Percentiles rank a stretch among this genome's conserved stretches.
Conservation (phyloP, 805 yeast species). For the Starmerella apicola region DNA sequence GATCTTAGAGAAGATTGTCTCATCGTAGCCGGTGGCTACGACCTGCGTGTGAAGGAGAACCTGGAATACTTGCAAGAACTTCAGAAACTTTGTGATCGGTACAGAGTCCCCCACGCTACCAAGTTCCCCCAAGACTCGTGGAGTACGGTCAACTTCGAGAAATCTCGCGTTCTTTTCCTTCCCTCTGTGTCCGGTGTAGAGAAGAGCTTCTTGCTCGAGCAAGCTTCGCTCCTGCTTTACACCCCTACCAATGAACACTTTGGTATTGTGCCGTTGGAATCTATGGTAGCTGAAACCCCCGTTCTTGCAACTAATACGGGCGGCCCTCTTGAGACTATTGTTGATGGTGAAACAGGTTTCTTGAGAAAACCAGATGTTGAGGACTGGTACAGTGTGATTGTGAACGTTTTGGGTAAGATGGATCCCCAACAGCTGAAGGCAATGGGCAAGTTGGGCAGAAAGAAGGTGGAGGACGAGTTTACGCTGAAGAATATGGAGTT, state of each 20-base stretch:
- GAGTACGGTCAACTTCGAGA: conserved; percentile 12
- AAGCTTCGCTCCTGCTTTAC: conserved; percentile 54
- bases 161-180: conserved; percentile 50
- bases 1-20: conserved; percentile 31
- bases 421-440: conserved; percentile 15
- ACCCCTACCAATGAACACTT: conserved; percentile 92
- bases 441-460: conserved; percentile 26
- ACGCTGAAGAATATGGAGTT: conserved; percentile 25
- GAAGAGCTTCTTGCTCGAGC: conserved; percentile 48
- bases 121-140: conserved; percentile 23
- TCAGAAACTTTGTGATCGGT: conserved; percentile 34
- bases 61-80: conserved; percentile 56
- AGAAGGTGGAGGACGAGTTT: conserved; percentile 26
- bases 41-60: conserved; percentile 61
- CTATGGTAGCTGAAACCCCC: conserved; percentile 73
- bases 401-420: conserved; percentile 20
- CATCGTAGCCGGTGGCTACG: conserved; percentile 87
- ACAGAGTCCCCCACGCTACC: conserved; percentile 37
- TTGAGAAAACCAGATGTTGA: conserved; percentile 24
- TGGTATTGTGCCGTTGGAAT: conserved; percentile 95
- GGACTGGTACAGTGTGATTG: conserved; percentile 29
- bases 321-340: conserved; percentile 80
- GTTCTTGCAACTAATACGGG: conserved; percentile 82
- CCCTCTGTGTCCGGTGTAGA: conserved; percentile 64
- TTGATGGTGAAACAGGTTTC: conserved; percentile 33